A percentile compares a stretch with the other conserved stretches of the same genome.
These are phyloP conservation scores for Mortierella polycephala DNA, from an alignment of 371 early-diverging fungal genomes.

Conservation along the genomic window DNA sequence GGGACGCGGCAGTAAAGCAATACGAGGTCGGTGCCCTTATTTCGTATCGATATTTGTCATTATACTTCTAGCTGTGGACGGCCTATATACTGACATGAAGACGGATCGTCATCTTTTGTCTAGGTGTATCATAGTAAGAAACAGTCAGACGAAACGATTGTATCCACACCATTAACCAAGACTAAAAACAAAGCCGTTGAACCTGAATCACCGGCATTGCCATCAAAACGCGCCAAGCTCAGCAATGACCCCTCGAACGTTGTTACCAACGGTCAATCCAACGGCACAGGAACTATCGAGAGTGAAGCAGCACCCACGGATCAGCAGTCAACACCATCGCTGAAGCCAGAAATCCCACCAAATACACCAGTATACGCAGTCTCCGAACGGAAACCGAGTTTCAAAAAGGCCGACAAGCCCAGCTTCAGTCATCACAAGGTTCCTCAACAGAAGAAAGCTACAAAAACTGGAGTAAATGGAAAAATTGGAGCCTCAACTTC, in stretches of 20 bases:
- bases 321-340: neutral
- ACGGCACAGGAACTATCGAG: neutral
- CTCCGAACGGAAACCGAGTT: constrained; percentile 54
- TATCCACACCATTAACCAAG: constrained; percentile 4
- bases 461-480: constrained; percentile 6
- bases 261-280: neutral
- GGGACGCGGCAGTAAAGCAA: constrained; percentile 68
- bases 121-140: constrained; percentile 45
- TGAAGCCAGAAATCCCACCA: neutral
- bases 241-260: neutral
- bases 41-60: neutral
- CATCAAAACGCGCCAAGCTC: constrained; percentile 21
- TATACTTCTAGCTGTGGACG: neutral
- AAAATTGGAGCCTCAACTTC: neutral
- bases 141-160: constrained; percentile 1
- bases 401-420: constrained; percentile 48
- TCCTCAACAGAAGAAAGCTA: constrained; percentile 1
- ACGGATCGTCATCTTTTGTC: neutral
- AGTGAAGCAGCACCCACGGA: too few relatives aligned
- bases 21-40: constrained; percentile 55
- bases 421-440: constrained; percentile 28
- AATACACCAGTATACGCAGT: constrained; percentile 6
- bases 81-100: neutral
- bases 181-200: neutral
- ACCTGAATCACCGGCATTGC: neutral